Evolutionary conservation across 2,329 filamentous ascomycete species (phyloP).

Genomic region (Trichophyton simii): DNA sequence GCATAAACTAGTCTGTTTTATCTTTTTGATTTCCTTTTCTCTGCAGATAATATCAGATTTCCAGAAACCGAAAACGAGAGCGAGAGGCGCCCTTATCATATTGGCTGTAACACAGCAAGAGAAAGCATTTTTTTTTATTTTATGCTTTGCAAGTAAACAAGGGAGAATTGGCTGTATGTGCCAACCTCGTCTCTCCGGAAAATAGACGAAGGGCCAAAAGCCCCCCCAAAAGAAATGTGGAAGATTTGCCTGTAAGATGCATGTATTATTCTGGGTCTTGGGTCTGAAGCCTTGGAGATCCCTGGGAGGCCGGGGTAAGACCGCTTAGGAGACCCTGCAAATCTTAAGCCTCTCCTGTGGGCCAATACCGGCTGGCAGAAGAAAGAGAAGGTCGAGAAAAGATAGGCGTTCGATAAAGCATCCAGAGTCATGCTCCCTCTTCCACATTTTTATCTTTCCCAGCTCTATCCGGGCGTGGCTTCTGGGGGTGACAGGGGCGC

Average conservation of each 20-base stretch:
- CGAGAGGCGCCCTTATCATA: not conserved
- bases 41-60: not conserved
- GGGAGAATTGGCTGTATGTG: not conserved
- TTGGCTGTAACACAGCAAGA: not conserved
- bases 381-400: not conserved
- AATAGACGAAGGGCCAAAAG: constrained; percentile 5
- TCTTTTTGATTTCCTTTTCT: not conserved
- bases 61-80: not conserved
- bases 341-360: not conserved
- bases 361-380: not conserved
- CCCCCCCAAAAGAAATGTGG: not conserved
- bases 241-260: not conserved
- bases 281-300: not conserved
- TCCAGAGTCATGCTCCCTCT: not conserved
- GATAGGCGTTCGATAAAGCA: not conserved
- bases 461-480: constrained; percentile 3
- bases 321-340: not conserved
- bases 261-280: not conserved
- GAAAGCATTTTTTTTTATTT: not conserved
- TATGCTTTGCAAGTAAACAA: not conserved
- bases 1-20: not conserved
- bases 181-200: constrained; percentile 5
- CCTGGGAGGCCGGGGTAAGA: not conserved
- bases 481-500: constrained; percentile 1
- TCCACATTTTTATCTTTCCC: not conserved